phyloP scores from a whole-genome alignment of 371 early-diverging fungal species.

The Syncephalastrum racemosum region DNA sequence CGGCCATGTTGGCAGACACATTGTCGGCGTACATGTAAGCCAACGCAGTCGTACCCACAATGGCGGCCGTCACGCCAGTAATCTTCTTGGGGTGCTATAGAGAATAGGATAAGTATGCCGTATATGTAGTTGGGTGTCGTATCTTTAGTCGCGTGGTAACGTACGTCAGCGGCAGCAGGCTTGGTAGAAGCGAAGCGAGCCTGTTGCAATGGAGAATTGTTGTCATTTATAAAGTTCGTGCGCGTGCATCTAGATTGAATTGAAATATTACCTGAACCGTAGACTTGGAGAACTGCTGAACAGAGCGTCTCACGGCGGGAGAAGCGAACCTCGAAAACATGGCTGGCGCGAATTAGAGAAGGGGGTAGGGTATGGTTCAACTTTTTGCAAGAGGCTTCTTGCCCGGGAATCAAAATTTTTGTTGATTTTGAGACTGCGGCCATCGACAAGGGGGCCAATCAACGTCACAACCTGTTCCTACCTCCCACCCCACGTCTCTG shows the following conservation, averaged over 20 bases:
- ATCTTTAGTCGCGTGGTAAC: constrained; percentile 9
- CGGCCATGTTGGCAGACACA: constrained; percentile 75
- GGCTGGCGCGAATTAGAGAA: no score
- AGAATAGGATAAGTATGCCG: constrained; percentile 1
- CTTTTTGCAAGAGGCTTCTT: no score
- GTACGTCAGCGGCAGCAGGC: constrained; percentile 36
- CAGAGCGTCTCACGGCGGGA: constrained; percentile 45
- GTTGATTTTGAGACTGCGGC: no score
- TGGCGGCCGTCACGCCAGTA: constrained; percentile 55
- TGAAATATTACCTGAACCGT: constrained; percentile 35
- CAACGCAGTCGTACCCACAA: constrained; percentile 57
- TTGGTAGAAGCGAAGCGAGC: constrained; percentile 51
- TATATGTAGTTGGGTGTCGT: not conserved
- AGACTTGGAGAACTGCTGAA: constrained; percentile 41
- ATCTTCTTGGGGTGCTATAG: constrained; percentile 45
- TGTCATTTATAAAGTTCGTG: not conserved
- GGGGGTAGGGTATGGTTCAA: no score
- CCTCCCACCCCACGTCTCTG: no score
- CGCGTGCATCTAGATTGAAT: not conserved
- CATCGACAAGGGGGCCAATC: no score
- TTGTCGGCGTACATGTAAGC: constrained; percentile 52
- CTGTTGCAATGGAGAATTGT: constrained; percentile 19
- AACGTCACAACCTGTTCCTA: no score
- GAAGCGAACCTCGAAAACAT: no score
- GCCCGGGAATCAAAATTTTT: no score